phyloP scores from a whole-genome alignment of 2,329 filamentous ascomycete genomes.

The Amauroascus niger region DNA sequence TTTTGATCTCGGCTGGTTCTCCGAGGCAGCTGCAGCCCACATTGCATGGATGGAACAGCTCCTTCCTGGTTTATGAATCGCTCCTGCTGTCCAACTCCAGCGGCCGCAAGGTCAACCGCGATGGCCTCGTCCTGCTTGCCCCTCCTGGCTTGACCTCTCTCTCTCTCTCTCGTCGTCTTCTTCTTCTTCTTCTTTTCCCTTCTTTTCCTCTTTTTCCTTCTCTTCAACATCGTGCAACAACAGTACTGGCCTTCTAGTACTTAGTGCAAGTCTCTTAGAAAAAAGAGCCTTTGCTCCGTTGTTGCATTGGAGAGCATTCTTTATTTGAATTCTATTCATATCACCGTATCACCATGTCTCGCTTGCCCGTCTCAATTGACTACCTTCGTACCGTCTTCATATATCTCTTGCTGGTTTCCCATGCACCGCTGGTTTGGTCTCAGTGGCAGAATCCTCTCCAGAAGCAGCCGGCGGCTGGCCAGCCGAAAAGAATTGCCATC shows the following conservation, averaged over 20 bases:
- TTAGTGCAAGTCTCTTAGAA: neutral
- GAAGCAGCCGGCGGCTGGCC: neutral
- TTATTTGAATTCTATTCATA: constrained; percentile 4
- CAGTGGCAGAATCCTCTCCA: constrained; percentile 11
- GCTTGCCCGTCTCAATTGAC: neutral
- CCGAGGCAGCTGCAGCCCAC: neutral
- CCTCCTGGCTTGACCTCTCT: neutral
- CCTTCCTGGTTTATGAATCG: neutral
- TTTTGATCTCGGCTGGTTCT: neutral
- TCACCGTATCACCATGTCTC: constrained; percentile 2
- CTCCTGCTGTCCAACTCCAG: constrained; percentile 5
- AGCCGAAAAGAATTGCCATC: constrained; percentile 13
- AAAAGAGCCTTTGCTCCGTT: neutral
- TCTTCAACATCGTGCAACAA: neutral
- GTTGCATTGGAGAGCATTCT: neutral
- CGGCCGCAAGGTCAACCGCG: neutral
- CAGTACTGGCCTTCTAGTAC: neutral
- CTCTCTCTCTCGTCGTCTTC: neutral
- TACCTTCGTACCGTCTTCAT: constrained; percentile 3
- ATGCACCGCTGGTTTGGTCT: constrained; percentile 9
- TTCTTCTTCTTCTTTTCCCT: neutral
- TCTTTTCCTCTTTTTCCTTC: neutral
- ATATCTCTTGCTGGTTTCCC: constrained; percentile 6
- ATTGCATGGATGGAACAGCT: neutral
- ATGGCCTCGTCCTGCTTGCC: neutral